Conservation (phyloP, 2,329 filamentous ascomycete species). For the Neonectria neomacrospora region DNA sequence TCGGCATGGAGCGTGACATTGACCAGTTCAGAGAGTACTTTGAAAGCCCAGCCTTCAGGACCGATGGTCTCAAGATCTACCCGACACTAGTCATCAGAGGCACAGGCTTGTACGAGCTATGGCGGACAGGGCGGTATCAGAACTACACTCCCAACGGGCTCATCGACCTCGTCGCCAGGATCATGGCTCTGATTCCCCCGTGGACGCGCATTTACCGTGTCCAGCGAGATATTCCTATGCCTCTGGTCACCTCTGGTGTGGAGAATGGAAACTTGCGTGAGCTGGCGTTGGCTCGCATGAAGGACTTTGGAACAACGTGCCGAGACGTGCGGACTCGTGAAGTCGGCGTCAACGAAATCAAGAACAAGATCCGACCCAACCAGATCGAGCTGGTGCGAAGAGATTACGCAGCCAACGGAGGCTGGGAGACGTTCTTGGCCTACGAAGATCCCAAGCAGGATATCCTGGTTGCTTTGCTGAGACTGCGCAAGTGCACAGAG, state of each 20-base stretch:
- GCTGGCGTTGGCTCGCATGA: constrained; percentile 95
- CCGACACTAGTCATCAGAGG: constrained; percentile 97
- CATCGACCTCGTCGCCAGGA: constrained; percentile 95
- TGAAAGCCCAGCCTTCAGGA: constrained; percentile 94
- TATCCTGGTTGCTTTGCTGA: constrained; percentile 90
- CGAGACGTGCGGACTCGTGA: constrained; percentile 96
- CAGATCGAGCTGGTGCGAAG: constrained; percentile 95
- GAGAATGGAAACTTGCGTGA: constrained; percentile 98
- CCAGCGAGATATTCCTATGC: constrained; percentile 99
- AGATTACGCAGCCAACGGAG: constrained; percentile 94
- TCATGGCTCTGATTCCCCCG: constrained; percentile 91
- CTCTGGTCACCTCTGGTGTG: constrained; percentile 96
- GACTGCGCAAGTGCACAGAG: constrained; percentile 88
- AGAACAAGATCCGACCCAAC: constrained; percentile 96
- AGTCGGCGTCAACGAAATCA: constrained; percentile 98
- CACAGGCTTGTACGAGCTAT: constrained; percentile 95
- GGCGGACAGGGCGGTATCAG: constrained; percentile 96
- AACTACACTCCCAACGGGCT: constrained; percentile 98
- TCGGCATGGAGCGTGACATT: constrained; percentile 97
- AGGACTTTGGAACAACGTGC: constrained; percentile 97
- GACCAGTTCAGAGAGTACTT: constrained; percentile 99
- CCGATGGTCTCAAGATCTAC: constrained; percentile 97
- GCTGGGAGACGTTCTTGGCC: constrained; percentile 98
- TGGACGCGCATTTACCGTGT: constrained; percentile 99
- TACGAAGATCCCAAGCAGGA: constrained; percentile 99